Base-by-base conservation (phyloP, 208 protist genomes). In the Blechomonas ayalai region DNA sequence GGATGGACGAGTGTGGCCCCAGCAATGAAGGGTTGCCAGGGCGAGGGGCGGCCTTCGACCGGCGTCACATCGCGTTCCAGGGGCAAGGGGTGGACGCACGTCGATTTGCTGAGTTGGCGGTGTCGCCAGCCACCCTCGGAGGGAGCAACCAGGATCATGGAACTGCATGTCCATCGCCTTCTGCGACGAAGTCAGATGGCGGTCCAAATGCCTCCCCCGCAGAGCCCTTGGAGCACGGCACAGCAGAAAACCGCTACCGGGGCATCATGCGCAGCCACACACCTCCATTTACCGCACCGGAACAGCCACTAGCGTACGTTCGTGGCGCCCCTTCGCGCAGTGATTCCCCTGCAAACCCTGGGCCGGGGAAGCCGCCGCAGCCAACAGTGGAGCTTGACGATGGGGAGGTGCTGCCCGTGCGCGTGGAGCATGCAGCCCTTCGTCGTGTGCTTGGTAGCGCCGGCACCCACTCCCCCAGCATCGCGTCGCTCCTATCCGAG, bases 11-110 rank as follows among this genome's bases (percentile, higher is more conserved):
- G 4, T 31, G 29, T 25, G 35, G 5, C 15, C 20, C 29, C 4
- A 1, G 12, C 6, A 26, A 24, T 28, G 22, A 4, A 10, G 18
- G 16, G 32, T 1, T 15, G 3, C 46, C 36, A 2, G n/a, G 12
- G 3, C 10, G 59, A 23, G 61, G 62, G 4, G 62, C 62, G 19
- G 31, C 22, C 0, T 46, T 64, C 24, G 62, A 70, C 26, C 47
- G 32, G 9, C 53, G 62, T 9, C 39, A 45, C 16, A 46, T 70
- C 3, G 50, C 45, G 15, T 59, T 53, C 44, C 49, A 45, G n/a
- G 62, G 55, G 12, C 29, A 29, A 13, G 32, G 8, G 12, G 23
- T 25, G 27, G 62, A 70, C 28, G 31, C 59, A 8, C 48, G 56
- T 7, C 27, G 22, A 20, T 55, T 63, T 55, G 47, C 40, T 4